Base-by-base conservation (phyloP, 495 filamentous ascomycete genomes). In the Terfezia claveryi region DNA sequence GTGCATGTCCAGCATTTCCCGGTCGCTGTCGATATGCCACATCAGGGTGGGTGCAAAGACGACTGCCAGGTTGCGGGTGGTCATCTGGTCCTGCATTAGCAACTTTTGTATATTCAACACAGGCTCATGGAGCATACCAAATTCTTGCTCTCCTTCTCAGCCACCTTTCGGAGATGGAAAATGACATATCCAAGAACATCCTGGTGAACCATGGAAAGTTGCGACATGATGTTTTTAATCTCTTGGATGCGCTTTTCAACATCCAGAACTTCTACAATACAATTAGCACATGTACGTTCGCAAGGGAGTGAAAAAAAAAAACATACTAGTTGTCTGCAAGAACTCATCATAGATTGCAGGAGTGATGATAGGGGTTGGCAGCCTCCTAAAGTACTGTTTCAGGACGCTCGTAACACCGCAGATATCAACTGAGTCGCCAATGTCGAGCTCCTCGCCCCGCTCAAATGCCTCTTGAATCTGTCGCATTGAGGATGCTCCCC, bases 41-140 rank as follows among this genome's bases (percentile, higher is more conserved):
- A 99, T 91, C 57, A 99, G 87, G 8, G 92, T 99, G 23, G 92
- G 92, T 27, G 92, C 92, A 62, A 99, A 99, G 32, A 99, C 92
- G 55, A 99, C 92, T 6, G 92, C 86, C 38, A 96, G 71, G 61
- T 99, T 99, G 65, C 84, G 80, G 38, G 89, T 83, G 17, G 84
- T 91, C 92, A 99, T 99, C 68, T 78, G 56, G 8, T 14, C 8
- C 9, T 9, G 59, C 49, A 17, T 20, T 50, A 36, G 20, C 23
- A 51, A 4, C 11, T 49, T n/a, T 41, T 10, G 27, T 32, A 32
- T 7, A 32, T 5, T 32, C 27, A 32, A 7, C 27, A 32, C 7
- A 32, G 27, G 27, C 27, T 32, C 27, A 32, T 32, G 27, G 2
- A 32, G 27, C 75, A 51, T 68, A 79, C 76, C 61, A 82, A 46